These are phyloP conservation scores for Pseudozyma thailandica DNA, from an alignment of 1,284 basidiomycete species.

Conservation along the genomic window DNA sequence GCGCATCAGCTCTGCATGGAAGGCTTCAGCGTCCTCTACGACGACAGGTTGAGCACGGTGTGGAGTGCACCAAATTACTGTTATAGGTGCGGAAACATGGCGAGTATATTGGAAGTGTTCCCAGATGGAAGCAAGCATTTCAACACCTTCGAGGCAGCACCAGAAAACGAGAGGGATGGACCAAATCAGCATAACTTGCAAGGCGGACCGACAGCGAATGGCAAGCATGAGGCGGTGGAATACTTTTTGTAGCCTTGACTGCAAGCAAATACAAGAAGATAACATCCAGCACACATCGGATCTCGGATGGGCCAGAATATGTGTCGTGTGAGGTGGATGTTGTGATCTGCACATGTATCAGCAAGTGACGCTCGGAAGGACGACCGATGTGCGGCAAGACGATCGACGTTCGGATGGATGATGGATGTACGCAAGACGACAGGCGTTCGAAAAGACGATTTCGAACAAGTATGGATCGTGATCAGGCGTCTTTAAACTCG, in stretches of 20 bases:
- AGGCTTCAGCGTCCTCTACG: conserved; percentile 93
- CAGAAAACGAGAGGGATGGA: conserved; percentile 83
- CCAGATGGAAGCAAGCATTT: conserved; percentile 90
- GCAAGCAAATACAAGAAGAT: background rate
- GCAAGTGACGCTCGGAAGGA: too few relatives aligned
- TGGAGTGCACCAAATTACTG: conserved; percentile 99
- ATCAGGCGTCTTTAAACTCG: too few relatives aligned
- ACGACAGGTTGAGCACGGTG: conserved; percentile 93
- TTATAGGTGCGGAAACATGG: conserved; percentile 96
- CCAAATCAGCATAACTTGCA: conserved; percentile 57
- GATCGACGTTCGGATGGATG: too few relatives aligned
- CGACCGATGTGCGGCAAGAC: too few relatives aligned
- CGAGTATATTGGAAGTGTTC: conserved; percentile 93
- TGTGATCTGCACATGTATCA: background rate
- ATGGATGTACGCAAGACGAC: too few relatives aligned
- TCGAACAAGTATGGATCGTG: too few relatives aligned
- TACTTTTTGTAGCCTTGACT: conserved; percentile 53
- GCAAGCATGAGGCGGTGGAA: conserved; percentile 57
- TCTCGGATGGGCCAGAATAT: too few relatives aligned
- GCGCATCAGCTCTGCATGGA: conserved; percentile 99
- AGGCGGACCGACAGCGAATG: conserved; percentile 27
- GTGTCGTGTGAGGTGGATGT: too few relatives aligned
- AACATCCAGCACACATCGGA: background rate
- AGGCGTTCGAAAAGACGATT: too few relatives aligned
- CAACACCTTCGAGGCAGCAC: conserved; percentile 98